These are phyloP conservation scores for Yamadazyma conglobata DNA, from an alignment of 1,139 yeast species.

Conservation along the genomic window DNA sequence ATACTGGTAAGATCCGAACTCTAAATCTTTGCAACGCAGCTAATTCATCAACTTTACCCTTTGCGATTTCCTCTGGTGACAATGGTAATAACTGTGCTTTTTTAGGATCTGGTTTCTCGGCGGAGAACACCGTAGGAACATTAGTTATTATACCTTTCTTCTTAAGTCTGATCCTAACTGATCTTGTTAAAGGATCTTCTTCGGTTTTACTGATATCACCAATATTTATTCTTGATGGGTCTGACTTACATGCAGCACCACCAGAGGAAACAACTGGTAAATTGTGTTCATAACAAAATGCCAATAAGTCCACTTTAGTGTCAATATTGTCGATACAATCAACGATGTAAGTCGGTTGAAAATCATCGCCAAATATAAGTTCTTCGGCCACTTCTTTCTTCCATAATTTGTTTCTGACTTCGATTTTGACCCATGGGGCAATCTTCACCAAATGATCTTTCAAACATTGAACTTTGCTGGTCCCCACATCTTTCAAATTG, in stretches of 20 bases:
- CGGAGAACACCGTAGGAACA: conserved; percentile 85
- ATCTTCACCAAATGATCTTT: conserved; percentile 59
- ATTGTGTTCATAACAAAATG: conserved; percentile 59
- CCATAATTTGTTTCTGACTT: conserved; percentile 77
- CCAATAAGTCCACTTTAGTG: conserved; percentile 85
- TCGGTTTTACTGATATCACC: conserved; percentile 56
- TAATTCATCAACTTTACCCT: conserved; percentile 83
- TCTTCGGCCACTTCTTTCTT: conserved; percentile 59
- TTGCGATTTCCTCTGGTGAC: conserved; percentile 70
- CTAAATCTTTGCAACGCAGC: conserved; percentile 87
- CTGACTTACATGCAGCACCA: conserved; percentile 84
- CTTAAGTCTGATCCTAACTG: conserved; percentile 79
- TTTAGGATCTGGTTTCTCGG: conserved; percentile 94
- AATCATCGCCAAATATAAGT: conserved; percentile 51
- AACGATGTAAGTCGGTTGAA: conserved; percentile 68
- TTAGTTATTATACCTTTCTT: conserved; percentile 71
- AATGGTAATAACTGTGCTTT: conserved; percentile 85
- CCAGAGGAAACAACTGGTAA: conserved; percentile 79
- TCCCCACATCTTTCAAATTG: conserved; percentile 81
- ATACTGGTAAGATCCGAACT: conserved; percentile 87
- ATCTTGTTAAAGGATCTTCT: conserved; percentile 90
- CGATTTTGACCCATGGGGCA: conserved; percentile 90
- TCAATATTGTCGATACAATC: conserved; percentile 97
- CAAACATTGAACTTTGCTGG: conserved; percentile 79
- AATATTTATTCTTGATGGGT: conserved; percentile 45